Base-by-base conservation (phyloP, 495 filamentous ascomycete species). In the Talaromyces stipitatus region DNA sequence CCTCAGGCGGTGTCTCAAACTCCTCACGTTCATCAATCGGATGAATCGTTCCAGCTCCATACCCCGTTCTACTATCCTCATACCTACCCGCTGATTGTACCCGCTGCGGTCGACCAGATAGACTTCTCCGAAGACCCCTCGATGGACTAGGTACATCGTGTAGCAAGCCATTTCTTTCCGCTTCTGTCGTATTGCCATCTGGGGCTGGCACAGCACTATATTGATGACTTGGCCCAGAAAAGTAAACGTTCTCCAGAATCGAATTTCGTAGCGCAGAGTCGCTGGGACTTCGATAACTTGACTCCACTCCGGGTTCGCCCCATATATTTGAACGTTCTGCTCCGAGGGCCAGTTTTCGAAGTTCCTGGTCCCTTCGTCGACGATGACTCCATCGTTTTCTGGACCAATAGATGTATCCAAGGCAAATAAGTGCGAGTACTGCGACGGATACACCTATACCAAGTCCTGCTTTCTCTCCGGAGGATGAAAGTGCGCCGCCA, bases 11-110 rank as follows among this genome's bases (percentile, higher is more conserved):
- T 4, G 66, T 70, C 30, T 77, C 77, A 28, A 82, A 83, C 51
- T 91, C 89, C 38, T 95, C 91, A 5, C 73, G 75, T 68, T 90
- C 86, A n/a, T 84, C 76, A 65, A 90, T 89, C 4, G 82, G 79
- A 58, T 85, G 82, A 18, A 86, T 86, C 36, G 73, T 68, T 20
- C 81, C 78, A 28, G 74, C 70, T 4, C 69, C 69, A 23, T 77
- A 74, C 26, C 73, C 72, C 43, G 71, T 70, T 29, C 76, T 69
- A 38, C 64, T 71, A 24, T 82, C 81, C 32, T 78, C 74, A 60
- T 75, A 76, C 38, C 72, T 54, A 8, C 72, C 61, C 18, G 70
- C 67, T 23, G 69, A 68, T 36, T 72, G 64, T 4, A 55, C 36
- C 2, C 54, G 36, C 20, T 55, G 54, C 5, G 54, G 54, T 41